phyloP scores from a whole-genome alignment of 148 eudicot species.

The Drosera capensis region DNA sequence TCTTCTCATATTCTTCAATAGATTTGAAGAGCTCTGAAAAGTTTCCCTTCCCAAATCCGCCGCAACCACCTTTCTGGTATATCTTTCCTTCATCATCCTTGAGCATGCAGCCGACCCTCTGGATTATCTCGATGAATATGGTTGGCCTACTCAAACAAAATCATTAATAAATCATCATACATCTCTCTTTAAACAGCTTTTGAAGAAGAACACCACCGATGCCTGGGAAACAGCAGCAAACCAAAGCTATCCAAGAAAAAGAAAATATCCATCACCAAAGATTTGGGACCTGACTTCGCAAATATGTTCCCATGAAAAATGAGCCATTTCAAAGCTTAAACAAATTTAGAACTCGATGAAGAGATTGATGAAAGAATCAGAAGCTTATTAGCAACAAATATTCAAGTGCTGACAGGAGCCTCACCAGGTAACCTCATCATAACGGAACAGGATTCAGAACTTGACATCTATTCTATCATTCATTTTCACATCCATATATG shows the following conservation, averaged over 20 bases:
- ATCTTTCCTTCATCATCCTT: constrained; percentile 49
- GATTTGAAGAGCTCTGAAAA: constrained; percentile 91
- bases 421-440: no score
- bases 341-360: no score
- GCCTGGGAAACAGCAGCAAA: neutral
- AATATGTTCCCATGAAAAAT: no score
- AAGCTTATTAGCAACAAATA: no score
- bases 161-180: neutral
- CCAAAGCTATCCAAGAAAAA: neutral
- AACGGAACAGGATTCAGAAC: no score
- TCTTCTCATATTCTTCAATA: constrained; percentile 94
- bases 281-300: no score
- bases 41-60: constrained; percentile 98
- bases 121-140: constrained; percentile 79
- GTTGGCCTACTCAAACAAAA: constrained; percentile 90
- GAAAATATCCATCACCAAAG: neutral
- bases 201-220: neutral
- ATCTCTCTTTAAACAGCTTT: no score
- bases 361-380: no score
- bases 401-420: no score
- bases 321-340: no score
- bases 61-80: constrained; percentile 86
- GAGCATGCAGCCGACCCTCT: constrained; percentile 89
- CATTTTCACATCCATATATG: no score
- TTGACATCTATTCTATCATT: no score